A percentile compares a stretch with the other conserved stretches of the same genome.
phyloP scores from a whole-genome alignment of 106 monocot species.

The Alisma plantagoaquatica region DNA sequence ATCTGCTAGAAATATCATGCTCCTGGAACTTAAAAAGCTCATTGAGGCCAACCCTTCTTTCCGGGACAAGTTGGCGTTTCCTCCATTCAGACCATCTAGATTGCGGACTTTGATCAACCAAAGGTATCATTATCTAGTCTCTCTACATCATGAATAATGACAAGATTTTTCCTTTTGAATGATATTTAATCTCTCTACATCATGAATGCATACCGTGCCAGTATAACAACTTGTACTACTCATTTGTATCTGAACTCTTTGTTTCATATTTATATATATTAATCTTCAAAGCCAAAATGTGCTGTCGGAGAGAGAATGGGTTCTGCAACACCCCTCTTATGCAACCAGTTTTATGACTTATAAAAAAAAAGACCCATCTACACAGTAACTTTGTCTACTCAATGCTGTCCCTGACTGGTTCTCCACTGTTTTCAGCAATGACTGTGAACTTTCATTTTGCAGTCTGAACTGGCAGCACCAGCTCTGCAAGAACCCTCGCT shows the following conservation, averaged over 20 bases:
- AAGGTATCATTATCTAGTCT: conserved; percentile 29
- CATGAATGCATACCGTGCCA: neutral
- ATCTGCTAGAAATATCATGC: conserved; percentile 85
- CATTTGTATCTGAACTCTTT: neutral
- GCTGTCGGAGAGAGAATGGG: neutral
- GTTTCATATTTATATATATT: neutral
- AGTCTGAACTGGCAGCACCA: conserved; percentile 99
- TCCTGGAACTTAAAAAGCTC: conserved; percentile 79
- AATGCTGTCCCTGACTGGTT: neutral
- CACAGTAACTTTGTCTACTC: neutral
- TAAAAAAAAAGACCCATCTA: neutral
- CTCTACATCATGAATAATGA: neutral
- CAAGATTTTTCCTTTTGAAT: neutral
- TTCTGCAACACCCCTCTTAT: neutral
- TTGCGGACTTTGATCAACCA: conserved; percentile 93
- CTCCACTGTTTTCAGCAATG: neutral
- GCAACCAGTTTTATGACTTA: neutral
- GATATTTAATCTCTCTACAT: neutral
- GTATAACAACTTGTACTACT: neutral
- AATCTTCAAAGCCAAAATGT: neutral
- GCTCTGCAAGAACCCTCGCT: conserved; percentile 93
- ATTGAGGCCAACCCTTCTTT: conserved; percentile 88
- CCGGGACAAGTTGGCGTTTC: conserved; percentile 78
- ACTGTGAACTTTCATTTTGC: neutral
- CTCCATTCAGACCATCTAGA: conserved; percentile 84